Evolutionary conservation across 495 filamentous ascomycete species (phyloP), one percentile per base, ranked within the genome.

Genomic region (Xylaria venustula): DNA sequence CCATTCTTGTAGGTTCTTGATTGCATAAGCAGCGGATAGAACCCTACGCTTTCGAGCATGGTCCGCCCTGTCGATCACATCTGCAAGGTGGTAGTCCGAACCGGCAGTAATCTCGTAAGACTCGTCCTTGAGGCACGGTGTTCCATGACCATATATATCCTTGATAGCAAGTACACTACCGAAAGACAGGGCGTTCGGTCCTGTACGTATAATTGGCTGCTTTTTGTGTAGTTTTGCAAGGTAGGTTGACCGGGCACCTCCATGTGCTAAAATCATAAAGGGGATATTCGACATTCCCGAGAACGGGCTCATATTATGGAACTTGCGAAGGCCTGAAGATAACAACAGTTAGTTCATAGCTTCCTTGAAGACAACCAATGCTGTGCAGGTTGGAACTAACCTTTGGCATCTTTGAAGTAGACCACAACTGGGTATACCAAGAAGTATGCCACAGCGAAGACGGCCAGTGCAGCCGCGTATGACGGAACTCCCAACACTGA

Each of bases 71-170:
- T 74, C 68, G 17, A 58, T 17, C 25, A 63, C 64, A 64, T 72
- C 70, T 5, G 64, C 60, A 23, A 71, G 62, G 52, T 69, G 64
- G 45, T 50, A 44, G 46, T 73, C 67, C 3, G 61, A 55, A 0
- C 81, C 81, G 0, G 76, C 57, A 3, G 72, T 61, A 12, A 74
- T 51, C 1, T 65, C 50, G 64, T 85, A 85, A 7, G 72, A 75
- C 6, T 64, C 67, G 51, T 83, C 81, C 51, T 85, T 85, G 55
- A 67, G 70, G 58, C 78, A 81, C 49, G 71, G 72, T 0, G 82
- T 82, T 51, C 70, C 74, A 64, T 85, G 82, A 26, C 81, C 81
- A 60, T 83, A 85, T 52, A 85, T 83, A 44, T 84, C 82, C 63
- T 81, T 79, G 64, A 84, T 83, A 23, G 83, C 83, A 56, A 64